Evolutionary conservation across 1,284 basidiomycete genomes (phyloP).

Genomic region (Ustilago curta): DNA sequence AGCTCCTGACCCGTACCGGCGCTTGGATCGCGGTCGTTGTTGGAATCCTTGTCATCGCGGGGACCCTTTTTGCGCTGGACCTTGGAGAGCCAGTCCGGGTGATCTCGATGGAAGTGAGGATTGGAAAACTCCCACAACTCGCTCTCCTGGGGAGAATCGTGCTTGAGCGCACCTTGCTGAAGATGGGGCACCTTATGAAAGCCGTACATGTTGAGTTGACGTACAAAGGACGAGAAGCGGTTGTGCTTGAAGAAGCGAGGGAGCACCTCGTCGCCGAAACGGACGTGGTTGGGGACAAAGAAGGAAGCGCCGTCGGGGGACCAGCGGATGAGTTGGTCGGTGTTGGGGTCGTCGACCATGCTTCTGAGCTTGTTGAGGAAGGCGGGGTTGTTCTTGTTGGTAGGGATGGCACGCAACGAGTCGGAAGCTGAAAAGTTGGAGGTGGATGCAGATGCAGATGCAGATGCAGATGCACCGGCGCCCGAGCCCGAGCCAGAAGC

Average conservation of each 20-base stretch:
- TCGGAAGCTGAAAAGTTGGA: conserved; percentile 24
- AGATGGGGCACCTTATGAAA: conserved; percentile 78
- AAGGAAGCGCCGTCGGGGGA: conserved; percentile 88
- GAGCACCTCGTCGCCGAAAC: conserved; percentile 81
- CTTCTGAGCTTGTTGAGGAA: conserved; percentile 90
- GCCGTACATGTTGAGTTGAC: conserved; percentile 83
- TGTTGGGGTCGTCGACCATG: conserved; percentile 88
- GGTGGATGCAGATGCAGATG: conserved; percentile 11
- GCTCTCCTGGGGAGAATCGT: conserved; percentile 73
- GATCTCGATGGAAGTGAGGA: conserved; percentile 86
- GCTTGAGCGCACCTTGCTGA: conserved; percentile 86
- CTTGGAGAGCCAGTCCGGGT: conserved; percentile 88
- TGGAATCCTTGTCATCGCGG: conserved; percentile 68
- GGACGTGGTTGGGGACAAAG: conserved; percentile 92
- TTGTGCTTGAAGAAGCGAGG: conserved; percentile 70
- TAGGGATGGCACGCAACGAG: conserved; percentile 42
- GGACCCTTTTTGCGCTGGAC: conserved; percentile 77
- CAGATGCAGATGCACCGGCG: too few relatives aligned
- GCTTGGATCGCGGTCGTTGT: conserved; percentile 24
- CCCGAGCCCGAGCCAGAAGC: conserved; percentile 3
- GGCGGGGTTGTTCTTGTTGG: conserved; percentile 75
- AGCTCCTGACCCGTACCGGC: conserved; percentile 34
- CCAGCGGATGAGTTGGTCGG: conserved; percentile 88
- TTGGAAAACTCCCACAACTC: conserved; percentile 96
- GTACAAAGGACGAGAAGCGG: conserved; percentile 87